Conservation (phyloP, 2,329 filamentous ascomycete species). For the Hypocrella siamensis region DNA sequence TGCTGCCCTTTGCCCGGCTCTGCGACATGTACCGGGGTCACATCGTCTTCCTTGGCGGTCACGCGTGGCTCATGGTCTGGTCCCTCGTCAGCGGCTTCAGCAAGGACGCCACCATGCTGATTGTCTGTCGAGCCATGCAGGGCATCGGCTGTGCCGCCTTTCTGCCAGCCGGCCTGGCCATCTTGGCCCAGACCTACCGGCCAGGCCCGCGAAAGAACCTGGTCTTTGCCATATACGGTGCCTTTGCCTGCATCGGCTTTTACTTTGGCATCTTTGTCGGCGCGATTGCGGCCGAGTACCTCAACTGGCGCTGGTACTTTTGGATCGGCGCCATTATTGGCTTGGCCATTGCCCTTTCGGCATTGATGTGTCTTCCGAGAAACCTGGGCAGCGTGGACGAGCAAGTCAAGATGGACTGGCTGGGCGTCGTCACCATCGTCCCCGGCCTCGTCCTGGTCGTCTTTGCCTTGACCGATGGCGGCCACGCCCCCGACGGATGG, state of each 20-base stretch:
- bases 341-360: slow-evolving; percentile 30
- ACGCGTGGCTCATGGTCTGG: slow-evolving; percentile 52
- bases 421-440: slow-evolving; percentile 43
- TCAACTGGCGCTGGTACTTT: slow-evolving; percentile 56
- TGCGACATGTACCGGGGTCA: slow-evolving; percentile 49
- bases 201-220: slow-evolving; percentile 59
- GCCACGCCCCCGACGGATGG: slow-evolving; percentile 55
- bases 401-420: slow-evolving; percentile 48
- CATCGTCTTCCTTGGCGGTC: slow-evolving; percentile 41
- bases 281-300: slow-evolving; percentile 43
- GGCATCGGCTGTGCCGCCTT: slow-evolving; percentile 61
- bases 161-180: slow-evolving; percentile 49
- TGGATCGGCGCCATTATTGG: slow-evolving; percentile 38
- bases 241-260: slow-evolving; percentile 42
- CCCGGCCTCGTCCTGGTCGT: slow-evolving; percentile 53
- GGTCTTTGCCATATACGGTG: slow-evolving; percentile 44
- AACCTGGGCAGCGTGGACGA: slow-evolving; percentile 11
- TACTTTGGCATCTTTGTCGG: slow-evolving; percentile 54
- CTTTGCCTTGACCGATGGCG: slow-evolving; percentile 59
- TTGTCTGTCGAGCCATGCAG: slow-evolving; percentile 58
- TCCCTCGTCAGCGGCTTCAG: slow-evolving; percentile 57
- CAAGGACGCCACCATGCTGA: slow-evolving; percentile 51
- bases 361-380: slow-evolving; percentile 22
- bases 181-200: slow-evolving; percentile 54
- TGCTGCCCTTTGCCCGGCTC: slow-evolving; percentile 47